phyloP scores from a whole-genome alignment of 2,329 filamentous ascomycete genomes.

The Monilinia aucupariae region DNA sequence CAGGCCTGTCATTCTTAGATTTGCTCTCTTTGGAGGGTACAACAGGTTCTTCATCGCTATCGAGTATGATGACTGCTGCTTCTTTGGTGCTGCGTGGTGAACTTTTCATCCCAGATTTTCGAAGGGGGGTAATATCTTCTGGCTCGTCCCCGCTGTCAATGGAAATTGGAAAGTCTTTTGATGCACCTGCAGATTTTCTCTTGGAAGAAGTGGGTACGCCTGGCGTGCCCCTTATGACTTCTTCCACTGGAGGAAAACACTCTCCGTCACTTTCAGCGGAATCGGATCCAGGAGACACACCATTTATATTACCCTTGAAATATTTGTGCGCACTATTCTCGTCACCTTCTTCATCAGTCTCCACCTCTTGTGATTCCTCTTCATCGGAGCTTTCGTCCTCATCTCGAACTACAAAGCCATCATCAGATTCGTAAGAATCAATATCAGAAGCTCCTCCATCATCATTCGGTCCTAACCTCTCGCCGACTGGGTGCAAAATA shows the following conservation, averaged over 20 bases:
- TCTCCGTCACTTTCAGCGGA: neutral
- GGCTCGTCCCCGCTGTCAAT: neutral
- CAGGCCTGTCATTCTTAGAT: no score
- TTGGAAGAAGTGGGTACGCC: no score
- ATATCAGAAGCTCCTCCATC: neutral
- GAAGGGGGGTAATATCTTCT: neutral
- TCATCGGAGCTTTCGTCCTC: constrained; percentile 2
- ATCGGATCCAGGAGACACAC: neutral
- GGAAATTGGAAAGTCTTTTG: neutral
- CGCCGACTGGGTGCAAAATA: neutral
- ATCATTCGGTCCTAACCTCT: neutral
- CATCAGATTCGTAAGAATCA: neutral
- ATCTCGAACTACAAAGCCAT: neutral
- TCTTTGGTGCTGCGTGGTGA: neutral
- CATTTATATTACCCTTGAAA: neutral
- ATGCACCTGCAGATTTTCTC: neutral
- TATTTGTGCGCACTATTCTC: neutral
- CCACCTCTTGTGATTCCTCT: neutral
- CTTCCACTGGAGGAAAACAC: neutral
- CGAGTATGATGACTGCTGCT: no score
- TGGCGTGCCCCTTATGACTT: neutral
- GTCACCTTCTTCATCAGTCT: neutral
- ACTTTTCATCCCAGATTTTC: neutral
- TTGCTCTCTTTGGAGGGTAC: no score
- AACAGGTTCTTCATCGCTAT: no score